Percentiles rank a stretch among this genome's conserved stretches.
Conservation (phyloP, 148 eudicot species). For the Rhododendron simsii region DNA sequence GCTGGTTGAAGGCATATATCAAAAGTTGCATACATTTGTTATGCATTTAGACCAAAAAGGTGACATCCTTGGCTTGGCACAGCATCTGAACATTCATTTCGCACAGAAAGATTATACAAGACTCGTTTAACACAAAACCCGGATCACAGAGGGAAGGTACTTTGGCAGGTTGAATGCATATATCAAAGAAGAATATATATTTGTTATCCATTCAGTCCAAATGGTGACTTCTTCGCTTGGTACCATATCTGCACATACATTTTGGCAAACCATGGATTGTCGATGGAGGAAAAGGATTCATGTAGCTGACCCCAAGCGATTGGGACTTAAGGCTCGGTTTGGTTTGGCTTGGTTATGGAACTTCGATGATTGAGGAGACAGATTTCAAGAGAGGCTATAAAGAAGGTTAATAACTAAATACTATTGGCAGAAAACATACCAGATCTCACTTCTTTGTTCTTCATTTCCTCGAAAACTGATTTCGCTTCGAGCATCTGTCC, state of each 20-base stretch:
- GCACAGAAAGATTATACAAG: background rate
- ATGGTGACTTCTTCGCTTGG: background rate
- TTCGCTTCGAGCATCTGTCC: constrained; percentile 71
- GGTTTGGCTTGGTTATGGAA: no score
- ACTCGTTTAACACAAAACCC: background rate
- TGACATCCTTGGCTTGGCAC: background rate
- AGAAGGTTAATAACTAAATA: background rate
- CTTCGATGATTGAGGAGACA: background rate
- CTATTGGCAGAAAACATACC: constrained; percentile 30
- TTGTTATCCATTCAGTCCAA: background rate
- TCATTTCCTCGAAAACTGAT: constrained; percentile 62
- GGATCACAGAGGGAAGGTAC: background rate
- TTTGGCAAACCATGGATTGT: background rate
- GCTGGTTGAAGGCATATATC: background rate
- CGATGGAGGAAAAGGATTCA: background rate
- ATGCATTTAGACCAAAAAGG: background rate
- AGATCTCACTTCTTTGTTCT: constrained; percentile 52
- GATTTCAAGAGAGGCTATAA: background rate
- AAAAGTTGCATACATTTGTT: background rate
- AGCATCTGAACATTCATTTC: background rate
- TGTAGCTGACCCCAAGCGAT: no score
- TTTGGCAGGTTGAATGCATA: background rate
- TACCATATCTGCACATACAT: constrained; percentile 1
- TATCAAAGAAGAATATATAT: background rate
- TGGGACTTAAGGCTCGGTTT: no score